Percentiles rank a stretch among this genome's conserved stretches.
These are phyloP conservation scores for Phytophthora pistaciae DNA, from an alignment of 352 stramenopile species.

Conservation along the genomic window DNA sequence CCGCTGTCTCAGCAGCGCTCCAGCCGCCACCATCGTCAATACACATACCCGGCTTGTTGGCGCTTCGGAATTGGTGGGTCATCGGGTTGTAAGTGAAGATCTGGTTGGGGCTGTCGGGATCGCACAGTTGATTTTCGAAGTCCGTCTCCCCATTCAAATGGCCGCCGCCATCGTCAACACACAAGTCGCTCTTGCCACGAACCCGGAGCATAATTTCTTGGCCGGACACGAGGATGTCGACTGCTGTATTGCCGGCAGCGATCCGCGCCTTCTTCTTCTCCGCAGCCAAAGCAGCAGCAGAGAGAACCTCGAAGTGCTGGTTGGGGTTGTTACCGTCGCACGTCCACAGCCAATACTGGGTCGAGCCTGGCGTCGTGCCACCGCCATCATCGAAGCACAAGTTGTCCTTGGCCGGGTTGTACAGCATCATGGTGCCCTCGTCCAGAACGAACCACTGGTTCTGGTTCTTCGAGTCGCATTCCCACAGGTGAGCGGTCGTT, in stretches of 20 bases:
- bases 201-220: conserved; percentile 35
- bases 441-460: conserved; percentile 47
- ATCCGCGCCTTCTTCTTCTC: conserved; percentile 22
- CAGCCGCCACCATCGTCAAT: conserved; percentile 16
- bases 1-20: conserved; percentile 8
- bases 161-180: conserved; percentile 44
- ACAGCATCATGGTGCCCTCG: conserved; percentile 36
- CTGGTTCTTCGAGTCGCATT: conserved; percentile 33
- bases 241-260: conserved; percentile 17
- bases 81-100: conserved; percentile 35
- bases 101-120: conserved; percentile 44
- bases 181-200: conserved; percentile 36
- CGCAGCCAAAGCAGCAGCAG: conserved; percentile 5
- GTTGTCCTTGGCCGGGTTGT: conserved; percentile 39
- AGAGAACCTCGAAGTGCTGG: conserved; percentile 30
- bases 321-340: conserved; percentile 27
- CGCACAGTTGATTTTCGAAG: conserved; percentile 28
- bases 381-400: conserved; percentile 48
- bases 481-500: conserved; percentile 23
- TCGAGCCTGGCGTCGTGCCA: conserved; percentile 4
- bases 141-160: conserved; percentile 21
- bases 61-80: conserved; percentile 20
- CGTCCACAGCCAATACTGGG: conserved; percentile 10
- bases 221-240: conserved; percentile 19
- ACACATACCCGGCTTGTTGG: conserved; percentile 9